Evolutionary conservation across 352 stramenopile genomes (phyloP).

Genomic region (Phytophthora capsici): DNA sequence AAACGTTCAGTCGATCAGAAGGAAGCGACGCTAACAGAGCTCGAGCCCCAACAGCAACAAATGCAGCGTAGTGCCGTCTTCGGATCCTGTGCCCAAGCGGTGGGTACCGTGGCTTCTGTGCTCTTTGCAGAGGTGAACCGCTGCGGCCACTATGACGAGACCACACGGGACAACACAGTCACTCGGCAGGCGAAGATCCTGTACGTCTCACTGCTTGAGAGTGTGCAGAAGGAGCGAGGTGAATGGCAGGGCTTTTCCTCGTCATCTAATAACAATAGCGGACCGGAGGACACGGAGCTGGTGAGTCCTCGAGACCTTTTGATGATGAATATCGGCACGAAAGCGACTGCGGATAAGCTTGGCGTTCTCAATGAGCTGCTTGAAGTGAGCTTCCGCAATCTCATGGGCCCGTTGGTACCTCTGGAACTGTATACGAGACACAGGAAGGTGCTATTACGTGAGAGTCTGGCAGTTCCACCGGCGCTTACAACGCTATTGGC

Average conservation of each 20-base stretch:
- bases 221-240: constrained; percentile 66
- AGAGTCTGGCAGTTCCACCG: constrained; percentile 48
- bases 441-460: constrained; percentile 38
- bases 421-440: constrained; percentile 55
- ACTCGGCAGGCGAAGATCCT: constrained; percentile 68
- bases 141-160: constrained; percentile 39
- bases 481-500: constrained; percentile 50
- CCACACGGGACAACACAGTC: constrained; percentile 33
- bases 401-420: constrained; percentile 60
- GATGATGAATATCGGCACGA: constrained; percentile 13
- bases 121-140: constrained; percentile 58
- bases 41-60: constrained; percentile 10
- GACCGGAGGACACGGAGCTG: constrained; percentile 15
- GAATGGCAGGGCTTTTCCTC: constrained; percentile 71
- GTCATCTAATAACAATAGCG: constrained; percentile 29
- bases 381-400: constrained; percentile 71
- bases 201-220: constrained; percentile 72
- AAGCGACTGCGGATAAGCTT: constrained; percentile 35
- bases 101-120: constrained; percentile 54
- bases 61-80: constrained; percentile 51
- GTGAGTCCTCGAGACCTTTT: constrained; percentile 31
- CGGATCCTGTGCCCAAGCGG: constrained; percentile 59
- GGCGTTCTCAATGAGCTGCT: constrained; percentile 64
- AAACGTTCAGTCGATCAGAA: constrained; percentile 9
- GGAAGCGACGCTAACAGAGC: constrained; percentile 1